Evolutionary conservation across 768 basidiomycete species (phyloP).

Genomic region (Lactarius psammicola): DNA sequence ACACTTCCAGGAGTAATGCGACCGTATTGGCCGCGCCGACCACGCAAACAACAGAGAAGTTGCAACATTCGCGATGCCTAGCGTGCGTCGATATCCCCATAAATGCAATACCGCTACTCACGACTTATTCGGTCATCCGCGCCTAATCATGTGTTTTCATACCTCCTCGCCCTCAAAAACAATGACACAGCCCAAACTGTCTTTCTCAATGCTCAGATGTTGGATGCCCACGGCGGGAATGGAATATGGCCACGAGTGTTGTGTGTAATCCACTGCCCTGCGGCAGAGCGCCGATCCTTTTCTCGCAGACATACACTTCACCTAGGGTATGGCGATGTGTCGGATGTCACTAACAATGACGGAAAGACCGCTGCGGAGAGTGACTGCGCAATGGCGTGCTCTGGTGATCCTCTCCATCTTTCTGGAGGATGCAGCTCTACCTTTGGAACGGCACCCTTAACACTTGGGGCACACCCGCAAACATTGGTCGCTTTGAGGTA

Average conservation of each 20-base stretch:
- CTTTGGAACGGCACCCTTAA: conserved; percentile 42
- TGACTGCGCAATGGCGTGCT: conserved; percentile 52
- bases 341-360: conserved; percentile 45
- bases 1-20: conserved; percentile 51
- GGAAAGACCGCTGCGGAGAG: conserved; percentile 38
- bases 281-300: not conserved
- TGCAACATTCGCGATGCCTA: conserved; percentile 66
- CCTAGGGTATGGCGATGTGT: conserved; percentile 68
- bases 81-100: conserved; percentile 42
- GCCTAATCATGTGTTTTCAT: conserved; percentile 52
- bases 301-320: conserved; percentile 3
- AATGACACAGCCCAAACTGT: conserved; percentile 67
- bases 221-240: conserved; percentile 72
- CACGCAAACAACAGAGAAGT: conserved; percentile 54
- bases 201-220: conserved; percentile 65
- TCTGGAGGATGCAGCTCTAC: conserved; percentile 48
- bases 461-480: conserved; percentile 62
- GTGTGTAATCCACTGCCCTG: conserved; percentile 42
- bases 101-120: not conserved
- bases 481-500: conserved; percentile 71
- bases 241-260: conserved; percentile 72
- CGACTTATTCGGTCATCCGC: conserved; percentile 12
- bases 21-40: conserved; percentile 57
- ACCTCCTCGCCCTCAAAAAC: conserved; percentile 53
- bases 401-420: conserved; percentile 70